Evolutionary conservation across 1,284 basidiomycete species (phyloP).

Genomic region (Leccinum variabile): DNA sequence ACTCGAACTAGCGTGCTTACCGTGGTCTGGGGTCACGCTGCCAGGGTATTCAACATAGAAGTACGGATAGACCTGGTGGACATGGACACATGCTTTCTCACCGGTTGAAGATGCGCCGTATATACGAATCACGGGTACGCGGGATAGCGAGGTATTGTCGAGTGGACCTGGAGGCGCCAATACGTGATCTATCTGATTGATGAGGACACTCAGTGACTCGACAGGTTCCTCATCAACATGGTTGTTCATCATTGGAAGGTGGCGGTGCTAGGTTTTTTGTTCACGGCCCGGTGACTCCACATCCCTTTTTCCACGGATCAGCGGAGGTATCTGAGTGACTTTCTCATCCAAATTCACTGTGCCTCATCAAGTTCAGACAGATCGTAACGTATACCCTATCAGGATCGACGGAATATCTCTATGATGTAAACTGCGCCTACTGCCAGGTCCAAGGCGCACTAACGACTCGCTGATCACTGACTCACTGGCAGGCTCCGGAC

Average conservation of each 20-base stretch:
- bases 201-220: constrained; percentile 49
- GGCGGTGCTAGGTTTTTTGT: constrained; percentile 5
- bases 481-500: too few species aligned
- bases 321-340: neutral
- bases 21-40: constrained; percentile 50
- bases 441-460: neutral
- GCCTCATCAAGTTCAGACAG: neutral
- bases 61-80: constrained; percentile 89
- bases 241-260: constrained; percentile 2
- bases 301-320: too few species aligned
- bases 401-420: too few species aligned
- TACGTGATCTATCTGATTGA: constrained; percentile 69
- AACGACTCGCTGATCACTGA: too few species aligned
- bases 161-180: constrained; percentile 56
- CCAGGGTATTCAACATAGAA: constrained; percentile 73
- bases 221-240: constrained; percentile 23
- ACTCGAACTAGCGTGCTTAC: constrained; percentile 31
- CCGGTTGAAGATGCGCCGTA: constrained; percentile 84
- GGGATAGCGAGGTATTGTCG: constrained; percentile 61
- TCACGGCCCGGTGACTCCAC: too few species aligned
- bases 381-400: neutral
- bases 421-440: neutral
- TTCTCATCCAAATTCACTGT: neutral
- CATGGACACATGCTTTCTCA: constrained; percentile 81
- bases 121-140: constrained; percentile 81